Evolutionary conservation across 2,329 filamentous ascomycete species (phyloP), one percentile per base, ranked within the genome.

Genomic region (Clonostachys chloroleuca): DNA sequence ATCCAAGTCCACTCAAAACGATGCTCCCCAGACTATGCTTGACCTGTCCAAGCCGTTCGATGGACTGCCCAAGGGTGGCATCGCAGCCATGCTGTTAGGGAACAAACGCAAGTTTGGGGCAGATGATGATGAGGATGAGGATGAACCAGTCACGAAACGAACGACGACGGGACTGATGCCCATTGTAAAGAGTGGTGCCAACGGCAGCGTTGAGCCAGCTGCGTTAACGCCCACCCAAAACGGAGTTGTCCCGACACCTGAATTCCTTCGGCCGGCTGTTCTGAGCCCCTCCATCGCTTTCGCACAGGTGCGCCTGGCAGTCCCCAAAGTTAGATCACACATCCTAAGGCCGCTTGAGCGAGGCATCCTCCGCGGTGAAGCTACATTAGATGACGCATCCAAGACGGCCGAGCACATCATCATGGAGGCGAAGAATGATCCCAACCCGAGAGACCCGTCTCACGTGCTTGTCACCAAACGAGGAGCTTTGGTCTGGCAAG

Each of bases 11-110:
- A 69, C 77, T 1, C 83, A 85, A 49, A 81, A 78, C 48, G 90
- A 94, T 53, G 77, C 84, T 1, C 90, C 91, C 0, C 87, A 92
- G 57, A 87, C 88, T 12, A 84, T 92, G 17, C 71, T 99, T 9
- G 94, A 99, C 65, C 76, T 99, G 3, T 94, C 89, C 14, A 95
- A 94, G 59, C 94, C 94, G 1, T 96, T 92, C 53, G 92, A 99
- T 55, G 92, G 92, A 2, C 75, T 97, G 40, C 94, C 94, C 0
- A 90, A 88, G 62, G 94, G 94, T 20, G 94, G 94, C 4, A 77
- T 99, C 16, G 83, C 89, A 2, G 80, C 89, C 3, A 81, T 99
- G 70, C 72, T 99, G 2, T 78, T 97, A 17, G 94, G 94, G 0
- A 99, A 96, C 63, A 99, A 97, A 69, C 80, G 94, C 24, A 96